Evolutionary conservation across 768 basidiomycete genomes (phyloP), one percentile per base, ranked within the genome.

Genomic region (Rhizopogon rudus): DNA sequence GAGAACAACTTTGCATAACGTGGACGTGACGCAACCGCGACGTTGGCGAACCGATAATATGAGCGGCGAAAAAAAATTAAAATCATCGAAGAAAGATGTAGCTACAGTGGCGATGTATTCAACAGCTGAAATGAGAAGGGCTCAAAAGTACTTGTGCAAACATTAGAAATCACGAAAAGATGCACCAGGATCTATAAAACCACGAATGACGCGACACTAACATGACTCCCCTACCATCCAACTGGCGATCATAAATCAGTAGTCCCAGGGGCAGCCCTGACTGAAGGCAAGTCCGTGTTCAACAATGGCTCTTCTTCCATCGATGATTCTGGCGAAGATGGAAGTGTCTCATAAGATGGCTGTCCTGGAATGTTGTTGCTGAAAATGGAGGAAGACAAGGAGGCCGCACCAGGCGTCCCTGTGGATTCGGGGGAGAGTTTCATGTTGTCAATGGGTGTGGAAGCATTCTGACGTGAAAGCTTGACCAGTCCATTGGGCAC

Each of bases 311-410:
- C 58, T 53, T 51, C 55, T 53, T 51, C 55, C 57, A 51, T 45
- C 20, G 48, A 39, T 7, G 75, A 77, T 46, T 77, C 77, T 4
- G 75, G 75, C 29, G 78, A 76, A 50, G 80, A 79, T 40, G 74
- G 74, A 40, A 79, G 66, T 45, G 70, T 65, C 53, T 75, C 76
- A 61, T 78, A 81, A 54, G 69, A 65, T 45, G 51, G 53, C 33
- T 57, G 60, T 52, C 57, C 61, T 61, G 60, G 54, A 55, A 56
- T 54, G 57, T 65, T 58, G 48, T 56, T 51, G 54, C 63, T 64
- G 44, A 62, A 64, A 43, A 64, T 56, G 29, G 68, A 71, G 4
- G 67, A 66, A 49, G 69, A 54, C 57, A 67, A 58, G 31, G 67
- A 63, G 51, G 59, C 43, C 35, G 57, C 60, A 58, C 56, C 54